phyloP scores from a whole-genome alignment of 129 eudicot species.

The Rutidosis leptorrhynchoides region DNA sequence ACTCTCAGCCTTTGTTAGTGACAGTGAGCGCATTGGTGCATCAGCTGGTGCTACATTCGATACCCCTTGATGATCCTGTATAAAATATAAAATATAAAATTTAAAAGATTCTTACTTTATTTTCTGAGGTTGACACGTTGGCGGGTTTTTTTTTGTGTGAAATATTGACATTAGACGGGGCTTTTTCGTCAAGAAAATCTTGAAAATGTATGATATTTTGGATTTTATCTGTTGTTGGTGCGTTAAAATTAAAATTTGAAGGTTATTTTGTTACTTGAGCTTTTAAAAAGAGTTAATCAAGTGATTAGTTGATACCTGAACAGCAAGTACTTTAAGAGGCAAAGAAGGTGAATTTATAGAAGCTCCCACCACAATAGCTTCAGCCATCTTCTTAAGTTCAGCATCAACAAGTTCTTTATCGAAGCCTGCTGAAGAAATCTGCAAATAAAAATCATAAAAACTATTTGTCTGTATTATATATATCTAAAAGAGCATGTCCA shows the following conservation, averaged over 20 bases:
- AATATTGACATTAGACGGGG: not conserved
- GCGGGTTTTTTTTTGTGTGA: no score
- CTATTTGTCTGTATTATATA: no score
- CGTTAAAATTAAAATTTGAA: not conserved
- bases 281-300: no score
- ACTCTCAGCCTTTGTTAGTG: conserved; percentile 35
- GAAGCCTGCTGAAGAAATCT: conserved; percentile 62
- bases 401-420: conserved; percentile 49
- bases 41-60: conserved; percentile 92
- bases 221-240: not conserved
- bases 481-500: no score
- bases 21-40: conserved; percentile 71
- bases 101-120: no score
- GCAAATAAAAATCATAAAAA: not conserved
- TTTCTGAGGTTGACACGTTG: no score
- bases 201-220: not conserved
- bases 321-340: conserved; percentile 67
- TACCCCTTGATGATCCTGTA: conserved; percentile 90
- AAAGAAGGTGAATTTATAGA: conserved; percentile 56
- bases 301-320: conserved; percentile 50
- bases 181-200: no score
- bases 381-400: conserved; percentile 70
- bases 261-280: not conserved
- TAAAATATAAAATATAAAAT: not conserved
- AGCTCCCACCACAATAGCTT: conserved; percentile 58